Evolutionary conservation across 2,329 filamentous ascomycete species (phyloP).

Genomic region (Aspergillus ochraceoroseus): DNA sequence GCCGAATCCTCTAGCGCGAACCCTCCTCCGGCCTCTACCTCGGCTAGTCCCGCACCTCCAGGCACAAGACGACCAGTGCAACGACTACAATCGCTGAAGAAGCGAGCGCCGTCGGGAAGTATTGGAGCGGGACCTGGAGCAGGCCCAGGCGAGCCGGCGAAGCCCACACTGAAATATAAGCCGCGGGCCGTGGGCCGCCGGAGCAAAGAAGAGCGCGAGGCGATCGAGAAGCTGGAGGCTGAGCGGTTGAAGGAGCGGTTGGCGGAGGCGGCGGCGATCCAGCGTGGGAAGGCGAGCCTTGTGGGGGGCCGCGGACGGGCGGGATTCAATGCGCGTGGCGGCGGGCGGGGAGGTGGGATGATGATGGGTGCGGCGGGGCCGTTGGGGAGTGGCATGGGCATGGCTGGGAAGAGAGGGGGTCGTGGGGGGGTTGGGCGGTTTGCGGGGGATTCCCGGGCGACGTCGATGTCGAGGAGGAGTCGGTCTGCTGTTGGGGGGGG

Average conservation of each 20-base stretch:
- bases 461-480: conserved; percentile 29
- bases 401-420: conserved; percentile 25
- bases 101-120: conserved; percentile 35
- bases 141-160: conserved; percentile 28
- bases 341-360: conserved; percentile 28
- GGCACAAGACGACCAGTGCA: conserved; percentile 35
- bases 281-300: conserved; percentile 22
- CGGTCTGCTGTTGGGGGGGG: conserved; percentile 26
- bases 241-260: conserved; percentile 39
- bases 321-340: conserved; percentile 29
- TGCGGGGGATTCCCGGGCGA: conserved; percentile 24
- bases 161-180: conserved; percentile 42
- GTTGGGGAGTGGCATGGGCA: conserved; percentile 27
- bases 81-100: conserved; percentile 43
- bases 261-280: conserved; percentile 40
- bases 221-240: conserved; percentile 41
- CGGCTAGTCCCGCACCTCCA: conserved; percentile 17
- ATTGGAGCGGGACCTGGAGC: conserved; percentile 25
- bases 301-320: conserved; percentile 24
- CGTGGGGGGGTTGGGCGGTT: conserved; percentile 23
- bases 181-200: conserved; percentile 41
- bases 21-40: conserved; percentile 2
- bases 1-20: conserved; percentile 7
- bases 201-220: conserved; percentile 46
- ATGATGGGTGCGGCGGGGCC: conserved; percentile 28